Evolutionary conservation across 345 rosid genomes (phyloP), one percentile per base, ranked within the genome.

Genomic region (Gossypium herbaceum): DNA sequence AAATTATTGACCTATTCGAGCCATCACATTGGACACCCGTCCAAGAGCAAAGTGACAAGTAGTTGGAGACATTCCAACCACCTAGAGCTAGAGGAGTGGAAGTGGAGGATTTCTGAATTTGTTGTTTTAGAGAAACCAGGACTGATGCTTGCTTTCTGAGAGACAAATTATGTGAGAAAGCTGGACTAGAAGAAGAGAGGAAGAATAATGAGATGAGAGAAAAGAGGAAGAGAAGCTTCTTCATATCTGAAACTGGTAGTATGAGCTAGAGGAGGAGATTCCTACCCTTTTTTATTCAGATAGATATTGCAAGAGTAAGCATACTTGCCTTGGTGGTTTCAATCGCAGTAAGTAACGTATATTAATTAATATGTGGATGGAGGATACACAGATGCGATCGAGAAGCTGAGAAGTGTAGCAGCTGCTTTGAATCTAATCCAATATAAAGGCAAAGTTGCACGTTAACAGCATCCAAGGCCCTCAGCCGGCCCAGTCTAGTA

Each of bases 141-240:
- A 87, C 80, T 25, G 88, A 80, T 44, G 96, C 93, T 79, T 91
- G 91, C 50, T 73, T 83, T 16, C 72, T 74, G 57, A 87, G 82
- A 67, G 86, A 81, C 52, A 75, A 79, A 57, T 76, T 72, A 75
- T 79, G 85, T 17, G 80, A 70, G 63, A 85, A 78, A 74, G 63
- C 39, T 48, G 79, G 77, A 66, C 77, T 59, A 73, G 79, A 81
- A 73, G 63, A 57, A 57, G 41, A 54, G 3, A 79, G 75, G 59
- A 56, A 20, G 20, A 52, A 41, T 25, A 84, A 34, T 34, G 41
- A 51, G 71, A 82, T 74, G 51, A 78, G 74, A 84, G 72, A 78
- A 79, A 79, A 72, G 22, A 78, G 6, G 54, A 68, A 74, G 48
- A 19, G 25, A 29, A 77, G 41, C 20, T 45, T 73, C 44, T 45